Evolutionary conservation across 2,329 filamentous ascomycete species (phyloP), one percentile per base, ranked within the genome.

Genomic region (Xylaria polymorpha): DNA sequence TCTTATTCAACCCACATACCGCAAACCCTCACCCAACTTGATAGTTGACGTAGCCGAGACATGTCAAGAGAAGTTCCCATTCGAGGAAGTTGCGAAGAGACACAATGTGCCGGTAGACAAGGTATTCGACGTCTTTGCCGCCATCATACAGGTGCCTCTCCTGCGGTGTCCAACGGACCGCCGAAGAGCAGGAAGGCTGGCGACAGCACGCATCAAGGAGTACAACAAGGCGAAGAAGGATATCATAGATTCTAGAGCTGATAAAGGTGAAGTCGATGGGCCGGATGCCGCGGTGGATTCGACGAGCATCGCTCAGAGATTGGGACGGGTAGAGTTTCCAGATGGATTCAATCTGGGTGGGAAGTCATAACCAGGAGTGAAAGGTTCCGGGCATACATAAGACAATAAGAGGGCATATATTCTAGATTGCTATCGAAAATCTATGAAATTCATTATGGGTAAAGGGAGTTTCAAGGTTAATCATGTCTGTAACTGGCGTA

Each of bases 21-120:
- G 78, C 32, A 82, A 81, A 65, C 80, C 78, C 44, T 80, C 75
- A 25, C 76, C 75, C 2, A 79, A 78, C 66, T 78, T 85, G 29
- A 82, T 85, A 44, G 81, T 85, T 29, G 84, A 86, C 73, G 81
- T 86, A 25, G 83, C 84, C 4, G 82, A 85, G 73, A 85, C 84
- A 0, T 82, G 83, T 51, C 81, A 84, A 72, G 79, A 80, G 58
- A 76, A 76, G 3, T 85, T 85, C 60, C 84, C 84, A 4, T 85
- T 84, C 60, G 80, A 80, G 4, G 80, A 80, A 39, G 79, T 86
- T 4, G 84, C 84, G 1, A 78, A 80, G 61, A 79, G 84, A 22
- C 84, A 86, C 69, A 78, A 80, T 15, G 76, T 81, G 14, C 71
- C 82, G 0, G 78, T 83, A 9, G 79, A 81, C 44, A 84, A 82